A percentile compares a stretch with the other conserved stretches of the same genome.
Evolutionary conservation across 768 basidiomycete genomes (phyloP).

Genomic region (Kwoniella bestiolae): DNA sequence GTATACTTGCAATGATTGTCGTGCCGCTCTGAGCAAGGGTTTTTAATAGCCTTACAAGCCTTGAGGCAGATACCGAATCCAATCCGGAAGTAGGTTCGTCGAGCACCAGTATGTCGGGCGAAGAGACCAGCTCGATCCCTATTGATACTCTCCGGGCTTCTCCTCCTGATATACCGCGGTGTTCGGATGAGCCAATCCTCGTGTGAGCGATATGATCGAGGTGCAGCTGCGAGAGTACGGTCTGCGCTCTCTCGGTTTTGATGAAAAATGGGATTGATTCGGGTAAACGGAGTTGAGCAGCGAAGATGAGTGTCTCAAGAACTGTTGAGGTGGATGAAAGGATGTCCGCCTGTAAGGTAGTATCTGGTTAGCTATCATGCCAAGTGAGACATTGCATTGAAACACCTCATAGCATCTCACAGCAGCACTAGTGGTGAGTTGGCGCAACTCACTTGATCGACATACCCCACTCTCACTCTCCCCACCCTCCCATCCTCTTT

Average conservation of each 20-base stretch:
- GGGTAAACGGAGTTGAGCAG: slow-evolving; percentile 80
- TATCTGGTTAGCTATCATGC: slow-evolving; percentile 23
- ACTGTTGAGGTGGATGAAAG: slow-evolving; percentile 80
- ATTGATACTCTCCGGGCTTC: slow-evolving; percentile 90
- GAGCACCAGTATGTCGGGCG: slow-evolving; percentile 80
- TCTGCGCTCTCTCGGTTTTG: slow-evolving; percentile 61
- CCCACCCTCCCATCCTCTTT: slow-evolving; percentile 20
- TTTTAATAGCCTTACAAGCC: slow-evolving; percentile 76
- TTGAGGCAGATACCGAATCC: slow-evolving; percentile 83
- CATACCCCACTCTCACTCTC: slow-evolving; percentile 74
- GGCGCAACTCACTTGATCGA: slow-evolving; percentile 62
- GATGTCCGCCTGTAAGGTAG: slow-evolving; percentile 69
- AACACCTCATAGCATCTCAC: no score
- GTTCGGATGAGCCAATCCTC: slow-evolving; percentile 73
- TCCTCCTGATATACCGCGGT: slow-evolving; percentile 85
- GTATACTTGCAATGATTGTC: slow-evolving; percentile 80
- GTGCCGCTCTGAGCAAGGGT: slow-evolving; percentile 68
- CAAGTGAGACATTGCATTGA: no score
- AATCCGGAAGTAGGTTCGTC: slow-evolving; percentile 81
- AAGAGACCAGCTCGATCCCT: slow-evolving; percentile 82
- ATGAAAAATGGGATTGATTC: slow-evolving; percentile 57
- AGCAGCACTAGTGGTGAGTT: no score
- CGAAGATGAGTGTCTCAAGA: slow-evolving; percentile 79
- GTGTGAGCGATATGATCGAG: slow-evolving; percentile 71
- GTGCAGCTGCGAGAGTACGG: slow-evolving; percentile 76